Evolutionary conservation across 306 rosid genomes (phyloP).

Genomic region (Glycine latifolia): DNA sequence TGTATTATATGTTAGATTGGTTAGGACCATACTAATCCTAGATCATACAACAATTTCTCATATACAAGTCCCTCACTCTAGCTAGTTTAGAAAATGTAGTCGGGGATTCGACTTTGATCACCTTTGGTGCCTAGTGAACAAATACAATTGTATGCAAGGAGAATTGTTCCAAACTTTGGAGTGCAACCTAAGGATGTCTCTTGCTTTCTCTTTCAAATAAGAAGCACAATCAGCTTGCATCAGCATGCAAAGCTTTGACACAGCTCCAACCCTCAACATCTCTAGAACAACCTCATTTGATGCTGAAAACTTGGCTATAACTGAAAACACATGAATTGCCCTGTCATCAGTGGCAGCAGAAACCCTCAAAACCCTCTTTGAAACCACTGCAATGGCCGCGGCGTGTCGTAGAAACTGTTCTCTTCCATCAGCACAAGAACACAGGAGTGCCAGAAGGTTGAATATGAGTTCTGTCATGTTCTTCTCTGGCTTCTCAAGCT

Average conservation of each 20-base stretch:
- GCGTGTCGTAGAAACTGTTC: slow-evolving; percentile 64
- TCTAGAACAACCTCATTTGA: slow-evolving; percentile 58
- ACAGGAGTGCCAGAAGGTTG: slow-evolving; percentile 61
- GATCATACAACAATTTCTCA: not conserved
- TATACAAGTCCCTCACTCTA: not conserved
- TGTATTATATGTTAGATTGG: not conserved
- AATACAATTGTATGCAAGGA: slow-evolving; percentile 70
- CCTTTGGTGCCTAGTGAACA: too few species aligned
- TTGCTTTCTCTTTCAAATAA: slow-evolving; percentile 69
- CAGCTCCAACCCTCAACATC: slow-evolving; percentile 82
- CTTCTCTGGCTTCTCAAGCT: slow-evolving; percentile 59
- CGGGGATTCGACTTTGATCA: too few species aligned
- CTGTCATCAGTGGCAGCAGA: slow-evolving; percentile 64
- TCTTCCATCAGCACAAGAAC: slow-evolving; percentile 78
- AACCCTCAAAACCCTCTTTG: slow-evolving; percentile 76
- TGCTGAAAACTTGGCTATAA: slow-evolving; percentile 60
- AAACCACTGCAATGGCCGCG: slow-evolving; percentile 68
- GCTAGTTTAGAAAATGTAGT: not conserved
- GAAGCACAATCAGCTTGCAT: slow-evolving; percentile 74
- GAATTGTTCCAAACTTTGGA: slow-evolving; percentile 73
- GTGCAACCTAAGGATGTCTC: slow-evolving; percentile 67
- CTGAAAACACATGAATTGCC: slow-evolving; percentile 57
- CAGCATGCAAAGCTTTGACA: slow-evolving; percentile 87
- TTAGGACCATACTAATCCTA: not conserved
- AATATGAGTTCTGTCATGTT: slow-evolving; percentile 63